Conservation (phyloP, 495 filamentous ascomycete species). For the Penicillium atrosanguineum region DNA sequence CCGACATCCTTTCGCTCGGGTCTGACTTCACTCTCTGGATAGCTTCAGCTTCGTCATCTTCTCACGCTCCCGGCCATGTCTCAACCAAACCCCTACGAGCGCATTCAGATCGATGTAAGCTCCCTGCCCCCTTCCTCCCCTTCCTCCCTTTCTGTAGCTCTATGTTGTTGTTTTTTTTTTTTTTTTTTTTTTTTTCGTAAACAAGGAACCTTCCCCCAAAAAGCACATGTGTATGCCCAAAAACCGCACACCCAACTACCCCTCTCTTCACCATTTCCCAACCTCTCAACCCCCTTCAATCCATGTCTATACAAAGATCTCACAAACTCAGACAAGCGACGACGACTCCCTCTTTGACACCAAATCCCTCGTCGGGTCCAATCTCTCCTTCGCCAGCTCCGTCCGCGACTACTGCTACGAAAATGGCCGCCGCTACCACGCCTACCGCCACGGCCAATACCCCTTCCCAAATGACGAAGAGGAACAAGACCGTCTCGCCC, state of each 20-base stretch:
- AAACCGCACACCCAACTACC: background rate
- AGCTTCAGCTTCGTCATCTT: slow-evolving; percentile 13
- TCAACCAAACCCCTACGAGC: slow-evolving; percentile 33
- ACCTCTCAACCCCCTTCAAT: background rate
- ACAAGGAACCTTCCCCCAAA: background rate
- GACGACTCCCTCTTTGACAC: slow-evolving; percentile 41
- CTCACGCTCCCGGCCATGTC: slow-evolving; percentile 24
- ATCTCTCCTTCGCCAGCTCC: slow-evolving; percentile 47
- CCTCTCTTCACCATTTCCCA: background rate
- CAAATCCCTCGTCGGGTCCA: slow-evolving; percentile 35
- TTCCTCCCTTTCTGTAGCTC: background rate
- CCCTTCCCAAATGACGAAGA: slow-evolving; percentile 58
- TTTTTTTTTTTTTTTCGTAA: background rate
- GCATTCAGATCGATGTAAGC: slow-evolving; percentile 42
- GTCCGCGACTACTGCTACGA: slow-evolving; percentile 51
- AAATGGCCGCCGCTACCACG: slow-evolving; percentile 62
- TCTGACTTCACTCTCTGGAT: slow-evolving; percentile 7
- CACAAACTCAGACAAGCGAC: slow-evolving; percentile 35
- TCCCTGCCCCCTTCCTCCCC: background rate
- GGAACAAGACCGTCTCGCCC: slow-evolving; percentile 65
- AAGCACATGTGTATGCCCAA: background rate
- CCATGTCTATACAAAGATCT: background rate
- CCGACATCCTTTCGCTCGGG: slow-evolving; percentile 18
- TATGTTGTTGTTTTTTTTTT: slow-evolving; percentile 4
- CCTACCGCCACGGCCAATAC: slow-evolving; percentile 56